Evolutionary conservation across 345 rosid species (phyloP).

Genomic region (Raphanus sativus): DNA sequence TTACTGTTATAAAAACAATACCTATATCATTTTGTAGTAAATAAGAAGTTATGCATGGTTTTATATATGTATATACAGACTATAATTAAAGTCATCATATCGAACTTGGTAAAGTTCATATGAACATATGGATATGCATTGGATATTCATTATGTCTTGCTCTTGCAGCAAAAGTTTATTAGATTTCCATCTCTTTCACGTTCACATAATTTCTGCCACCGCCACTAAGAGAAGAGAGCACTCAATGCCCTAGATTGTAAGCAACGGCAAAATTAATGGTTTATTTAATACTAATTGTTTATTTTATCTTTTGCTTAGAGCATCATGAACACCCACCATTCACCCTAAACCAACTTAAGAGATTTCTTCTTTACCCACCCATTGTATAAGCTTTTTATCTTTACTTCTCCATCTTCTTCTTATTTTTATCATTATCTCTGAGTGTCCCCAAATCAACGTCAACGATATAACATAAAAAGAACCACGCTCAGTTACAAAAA

Average conservation of each 20-base stretch:
- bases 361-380: slow-evolving; percentile 23
- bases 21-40: too few species aligned
- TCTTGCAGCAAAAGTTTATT: background rate
- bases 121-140: background rate
- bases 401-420: slow-evolving; percentile 6
- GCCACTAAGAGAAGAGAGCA: background rate
- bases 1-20: background rate
- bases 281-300: background rate
- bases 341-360: background rate
- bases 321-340: slow-evolving; percentile 28
- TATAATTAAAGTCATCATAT: too few species aligned
- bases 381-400: slow-evolving; percentile 6
- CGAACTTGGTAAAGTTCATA: background rate
- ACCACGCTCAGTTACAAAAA: background rate
- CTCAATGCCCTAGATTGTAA: slow-evolving; percentile 5
- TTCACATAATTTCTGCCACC: slow-evolving; percentile 7
- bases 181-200: slow-evolving; percentile 1
- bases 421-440: background rate
- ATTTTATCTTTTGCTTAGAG: slow-evolving; percentile 21
- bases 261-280: slow-evolving; percentile 1
- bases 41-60: too few species aligned
- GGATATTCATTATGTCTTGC: background rate
- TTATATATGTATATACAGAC: too few species aligned
- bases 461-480: background rate
- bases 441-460: slow-evolving; percentile 11